Conservation (phyloP, 345 rosid genomes). For the Acer campestre region DNA sequence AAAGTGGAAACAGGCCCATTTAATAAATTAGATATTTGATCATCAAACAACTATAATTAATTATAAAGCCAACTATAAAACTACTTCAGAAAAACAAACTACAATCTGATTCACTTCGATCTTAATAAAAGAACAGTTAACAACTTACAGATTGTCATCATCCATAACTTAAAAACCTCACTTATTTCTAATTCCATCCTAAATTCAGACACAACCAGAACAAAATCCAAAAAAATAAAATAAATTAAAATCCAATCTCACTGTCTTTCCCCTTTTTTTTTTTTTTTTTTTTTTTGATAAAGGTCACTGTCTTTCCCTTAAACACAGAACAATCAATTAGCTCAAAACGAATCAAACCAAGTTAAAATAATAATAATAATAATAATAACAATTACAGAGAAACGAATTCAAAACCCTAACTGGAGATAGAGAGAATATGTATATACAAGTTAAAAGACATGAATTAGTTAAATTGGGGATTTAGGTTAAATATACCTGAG, state of each 20-base stretch:
- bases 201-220: not conserved
- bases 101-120: not conserved
- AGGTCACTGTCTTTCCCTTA: not conserved
- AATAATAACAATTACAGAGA: not conserved
- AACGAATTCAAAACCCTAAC: conserved; percentile 36
- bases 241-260: not conserved
- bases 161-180: not conserved
- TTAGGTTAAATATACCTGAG: conserved; percentile 28
- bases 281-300: too few relatives aligned
- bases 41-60: not conserved
- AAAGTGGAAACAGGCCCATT: not conserved
- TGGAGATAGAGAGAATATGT: not conserved
- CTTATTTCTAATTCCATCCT: not conserved
- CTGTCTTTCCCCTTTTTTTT: not conserved
- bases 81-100: not conserved
- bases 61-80: not conserved
- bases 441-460: conserved; percentile 13
- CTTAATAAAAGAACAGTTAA: not conserved
- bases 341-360: not conserved
- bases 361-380: not conserved
- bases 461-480: conserved; percentile 17
- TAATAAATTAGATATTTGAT: not conserved
- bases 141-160: not conserved
- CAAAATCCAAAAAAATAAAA: not conserved
- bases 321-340: not conserved